A percentile compares a stretch with the other conserved stretches of the same genome.
Conservation (phyloP, 495 filamentous ascomycete species). For the Tuber melanosporum region DNA sequence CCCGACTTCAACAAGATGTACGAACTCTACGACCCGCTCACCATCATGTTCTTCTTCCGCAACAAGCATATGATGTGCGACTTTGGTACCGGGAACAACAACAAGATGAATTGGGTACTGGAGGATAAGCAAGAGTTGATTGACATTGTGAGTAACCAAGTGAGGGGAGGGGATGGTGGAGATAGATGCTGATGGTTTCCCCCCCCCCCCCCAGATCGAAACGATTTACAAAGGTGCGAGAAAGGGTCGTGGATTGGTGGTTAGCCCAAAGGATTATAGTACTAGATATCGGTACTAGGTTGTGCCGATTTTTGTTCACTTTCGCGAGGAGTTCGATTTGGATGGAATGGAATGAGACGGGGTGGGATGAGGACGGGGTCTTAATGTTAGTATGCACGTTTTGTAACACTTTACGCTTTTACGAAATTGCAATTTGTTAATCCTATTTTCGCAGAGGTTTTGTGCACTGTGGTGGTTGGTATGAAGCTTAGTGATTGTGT, state of each 20-base stretch:
- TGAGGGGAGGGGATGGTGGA: background rate
- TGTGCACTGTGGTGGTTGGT: background rate
- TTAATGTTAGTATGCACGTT: slow-evolving; percentile 4
- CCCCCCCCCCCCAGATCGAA: slow-evolving; percentile 53
- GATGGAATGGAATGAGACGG: background rate
- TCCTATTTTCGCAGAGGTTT: background rate
- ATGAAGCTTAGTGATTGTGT: background rate
- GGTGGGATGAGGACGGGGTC: background rate
- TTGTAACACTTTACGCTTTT: background rate
- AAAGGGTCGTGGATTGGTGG: slow-evolving; percentile 91
- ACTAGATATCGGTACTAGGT: slow-evolving; percentile 41
- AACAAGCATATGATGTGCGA: slow-evolving; percentile 99
- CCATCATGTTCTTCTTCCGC: slow-evolving; percentile 83
- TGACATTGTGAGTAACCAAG: slow-evolving; percentile 55
- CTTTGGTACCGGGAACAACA: slow-evolving; percentile 97
- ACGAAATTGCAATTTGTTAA: background rate
- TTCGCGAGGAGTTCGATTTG: background rate
- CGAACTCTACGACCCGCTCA: slow-evolving; percentile 57
- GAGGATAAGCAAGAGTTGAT: slow-evolving; percentile 99
- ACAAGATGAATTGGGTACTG: slow-evolving; percentile 93
- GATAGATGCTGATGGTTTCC: background rate
- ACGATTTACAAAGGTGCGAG: slow-evolving; percentile 96
- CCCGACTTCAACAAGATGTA: slow-evolving; percentile 96
- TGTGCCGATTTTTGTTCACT: background rate
- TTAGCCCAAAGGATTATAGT: slow-evolving; percentile 73